These are phyloP conservation scores for Colletotrichum truncatum DNA, from an alignment of 2,329 filamentous ascomycete genomes.

Conservation along the genomic window DNA sequence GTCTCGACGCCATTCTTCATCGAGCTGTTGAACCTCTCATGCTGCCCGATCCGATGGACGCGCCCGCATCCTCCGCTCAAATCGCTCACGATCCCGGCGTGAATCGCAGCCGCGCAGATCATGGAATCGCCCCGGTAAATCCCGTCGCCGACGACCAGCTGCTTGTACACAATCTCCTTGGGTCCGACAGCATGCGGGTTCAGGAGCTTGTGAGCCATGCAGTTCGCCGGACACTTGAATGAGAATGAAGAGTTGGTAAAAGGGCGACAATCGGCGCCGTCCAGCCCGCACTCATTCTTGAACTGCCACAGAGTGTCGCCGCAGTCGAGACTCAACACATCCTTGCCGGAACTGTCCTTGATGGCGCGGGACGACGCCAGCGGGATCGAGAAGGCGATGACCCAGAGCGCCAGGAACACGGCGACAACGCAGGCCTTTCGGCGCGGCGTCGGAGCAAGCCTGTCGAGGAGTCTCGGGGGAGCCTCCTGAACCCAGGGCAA, in stretches of 20 bases:
- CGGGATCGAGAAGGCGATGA: slow-evolving; percentile 6
- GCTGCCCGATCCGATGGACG: slow-evolving; percentile 75
- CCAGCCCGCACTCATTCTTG: slow-evolving; percentile 67
- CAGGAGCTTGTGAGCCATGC: slow-evolving; percentile 69
- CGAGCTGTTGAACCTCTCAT: slow-evolving; percentile 69
- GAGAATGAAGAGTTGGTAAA: slow-evolving; percentile 76
- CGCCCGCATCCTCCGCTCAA: slow-evolving; percentile 83
- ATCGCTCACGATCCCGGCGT: slow-evolving; percentile 80
- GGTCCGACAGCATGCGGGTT: slow-evolving; percentile 81
- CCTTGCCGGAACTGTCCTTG: not conserved
- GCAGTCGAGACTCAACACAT: slow-evolving; percentile 19
- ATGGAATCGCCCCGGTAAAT: slow-evolving; percentile 91
- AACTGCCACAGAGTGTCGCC: slow-evolving; percentile 16
- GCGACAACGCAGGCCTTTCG: slow-evolving; percentile 17
- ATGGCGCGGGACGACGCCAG: slow-evolving; percentile 17
- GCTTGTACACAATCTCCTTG: slow-evolving; percentile 69
- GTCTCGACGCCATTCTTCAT: slow-evolving; percentile 78
- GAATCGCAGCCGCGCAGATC: slow-evolving; percentile 85
- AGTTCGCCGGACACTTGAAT: slow-evolving; percentile 80
- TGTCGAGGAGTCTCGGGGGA: slow-evolving; percentile 13
- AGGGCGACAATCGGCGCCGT: slow-evolving; percentile 79
- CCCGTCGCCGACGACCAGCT: slow-evolving; percentile 75
- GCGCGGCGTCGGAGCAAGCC: slow-evolving; percentile 15
- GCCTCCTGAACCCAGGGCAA: slow-evolving; percentile 11
- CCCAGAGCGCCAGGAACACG: slow-evolving; percentile 16